phyloP scores from a whole-genome alignment of 1,139 yeast genomes.

The Saccharomyces uvarum region DNA sequence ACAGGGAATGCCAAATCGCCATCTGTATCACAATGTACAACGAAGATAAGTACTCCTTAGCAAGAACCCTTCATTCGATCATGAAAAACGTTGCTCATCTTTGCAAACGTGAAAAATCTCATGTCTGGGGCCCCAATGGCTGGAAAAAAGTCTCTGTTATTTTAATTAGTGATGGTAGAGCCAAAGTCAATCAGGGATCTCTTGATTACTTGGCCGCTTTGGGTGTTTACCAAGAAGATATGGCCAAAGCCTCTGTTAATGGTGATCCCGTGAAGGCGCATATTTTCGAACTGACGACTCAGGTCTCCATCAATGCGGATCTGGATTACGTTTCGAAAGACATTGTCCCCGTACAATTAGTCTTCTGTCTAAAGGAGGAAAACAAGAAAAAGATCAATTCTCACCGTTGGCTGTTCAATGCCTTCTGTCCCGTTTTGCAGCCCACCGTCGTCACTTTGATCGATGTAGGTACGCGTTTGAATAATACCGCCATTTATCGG shows the following conservation, averaged over 20 bases:
- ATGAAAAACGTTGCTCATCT: slow-evolving; percentile 86
- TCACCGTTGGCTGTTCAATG: slow-evolving; percentile 91
- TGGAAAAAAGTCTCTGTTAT: slow-evolving; percentile 94
- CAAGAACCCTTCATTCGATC: slow-evolving; percentile 88
- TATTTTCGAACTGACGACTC: slow-evolving; percentile 88
- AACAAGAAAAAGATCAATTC: slow-evolving; percentile 88
- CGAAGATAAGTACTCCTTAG: slow-evolving; percentile 80
- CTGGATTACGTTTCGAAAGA: slow-evolving; percentile 77
- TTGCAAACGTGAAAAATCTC: slow-evolving; percentile 68
- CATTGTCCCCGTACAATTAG: slow-evolving; percentile 83
- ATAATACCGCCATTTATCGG: slow-evolving; percentile 74
- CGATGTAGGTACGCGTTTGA: slow-evolving; percentile 92
- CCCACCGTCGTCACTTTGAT: slow-evolving; percentile 80
- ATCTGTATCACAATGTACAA: slow-evolving; percentile 94
- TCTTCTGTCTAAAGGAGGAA: slow-evolving; percentile 82
- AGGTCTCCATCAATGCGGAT: slow-evolving; percentile 75
- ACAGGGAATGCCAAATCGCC: slow-evolving; percentile 82
- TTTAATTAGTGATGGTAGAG: slow-evolving; percentile 88
- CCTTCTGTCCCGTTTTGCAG: slow-evolving; percentile 80
- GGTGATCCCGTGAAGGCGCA: slow-evolving; percentile 87
- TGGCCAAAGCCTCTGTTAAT: slow-evolving; percentile 88
- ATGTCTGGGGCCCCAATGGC: slow-evolving; percentile 89
- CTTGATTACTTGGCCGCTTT: slow-evolving; percentile 81
- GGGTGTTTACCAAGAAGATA: slow-evolving; percentile 94
- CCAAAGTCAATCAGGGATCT: slow-evolving; percentile 73